Base-by-base conservation (phyloP, 2,329 filamentous ascomycete species). In the Aspergillus versicolor region DNA sequence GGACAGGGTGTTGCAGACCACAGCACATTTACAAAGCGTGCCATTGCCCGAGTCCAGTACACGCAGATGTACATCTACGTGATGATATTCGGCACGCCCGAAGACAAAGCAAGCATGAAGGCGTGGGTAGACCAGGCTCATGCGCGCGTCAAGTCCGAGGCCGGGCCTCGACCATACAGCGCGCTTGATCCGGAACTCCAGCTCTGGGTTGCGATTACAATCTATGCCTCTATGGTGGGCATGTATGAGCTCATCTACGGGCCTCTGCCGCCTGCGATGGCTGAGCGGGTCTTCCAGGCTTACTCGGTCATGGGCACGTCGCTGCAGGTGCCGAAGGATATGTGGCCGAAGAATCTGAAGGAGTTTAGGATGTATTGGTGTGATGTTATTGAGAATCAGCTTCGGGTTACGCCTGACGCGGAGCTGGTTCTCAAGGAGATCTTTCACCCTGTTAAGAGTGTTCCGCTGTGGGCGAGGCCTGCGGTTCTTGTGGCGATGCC, bases 1-100 rank as follows among this genome's bases (percentile, higher is more conserved):
- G 56, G 32, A 30, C 44, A 30, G 17, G 56, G 44, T 15, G 56
- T 58, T 15, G 32, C 43, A 30, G 41, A 54, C 38, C 56, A 58
- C 37, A 54, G 50, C 45, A 21, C 49, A 19, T 58, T 58, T n/a
- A 40, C 56, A 5, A 34, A 30, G 2, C 37, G 51, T 15, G 50
- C 40, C 19, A 40, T 58, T 4, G 50, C 49, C 32, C 56, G 50
- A 1, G 43, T 30, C 2, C 34, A 48, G 5, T 44, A 37, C 38
- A 58, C 50, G 2, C 24, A 41, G n/a, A 47, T 48, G n/a, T 58
- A 44, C 30, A 40, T 57, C n/a, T 58, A 58, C 40, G 43, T 43
- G 27, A 58, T 54, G 56, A 43, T 48, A 13, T 54, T 37, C 21
- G 50, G 56, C 3, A 58, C 50, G 1, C 5, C 19, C 6, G 50